phyloP scores from a whole-genome alignment of 148 eudicot genomes.

The Chenopodium quinoa region DNA sequence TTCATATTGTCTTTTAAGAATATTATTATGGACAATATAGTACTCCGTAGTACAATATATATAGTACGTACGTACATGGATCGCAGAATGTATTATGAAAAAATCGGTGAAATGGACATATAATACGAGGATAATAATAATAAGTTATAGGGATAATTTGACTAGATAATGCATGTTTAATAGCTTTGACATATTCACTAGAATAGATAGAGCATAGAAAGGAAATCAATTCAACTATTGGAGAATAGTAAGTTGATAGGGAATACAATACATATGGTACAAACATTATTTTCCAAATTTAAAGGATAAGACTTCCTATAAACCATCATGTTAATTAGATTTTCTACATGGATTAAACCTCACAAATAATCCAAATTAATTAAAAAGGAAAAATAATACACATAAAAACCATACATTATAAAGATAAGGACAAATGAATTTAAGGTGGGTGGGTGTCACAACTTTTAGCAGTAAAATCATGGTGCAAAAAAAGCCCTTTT shows the following conservation, averaged over 20 bases:
- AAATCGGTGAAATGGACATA: too few relatives aligned
- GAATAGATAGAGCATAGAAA: not conserved
- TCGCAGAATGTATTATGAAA: too few relatives aligned
- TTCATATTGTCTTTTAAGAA: too few relatives aligned
- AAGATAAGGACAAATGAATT: slow-evolving; percentile 26
- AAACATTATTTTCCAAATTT: not conserved
- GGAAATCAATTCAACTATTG: not conserved
- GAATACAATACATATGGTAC: not conserved
- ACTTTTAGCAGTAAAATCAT: slow-evolving; percentile 49
- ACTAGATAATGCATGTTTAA: not conserved
- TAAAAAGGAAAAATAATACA: not conserved
- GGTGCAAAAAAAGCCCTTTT: slow-evolving; percentile 25
- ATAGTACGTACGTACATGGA: too few relatives aligned
- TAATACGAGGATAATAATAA: too few relatives aligned
- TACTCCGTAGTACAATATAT: too few relatives aligned
- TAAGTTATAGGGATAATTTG: not conserved
- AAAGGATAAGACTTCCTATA: not conserved
- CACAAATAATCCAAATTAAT: not conserved
- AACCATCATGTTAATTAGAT: not conserved
- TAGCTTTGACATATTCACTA: not conserved
- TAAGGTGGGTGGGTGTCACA: slow-evolving; percentile 31
- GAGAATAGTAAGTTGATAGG: not conserved
- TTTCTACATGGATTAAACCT: not conserved
- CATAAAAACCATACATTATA: not conserved
- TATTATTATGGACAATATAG: too few relatives aligned